Conservation (phyloP, 1,284 basidiomycete species). For the Heimioporus retisporus region DNA sequence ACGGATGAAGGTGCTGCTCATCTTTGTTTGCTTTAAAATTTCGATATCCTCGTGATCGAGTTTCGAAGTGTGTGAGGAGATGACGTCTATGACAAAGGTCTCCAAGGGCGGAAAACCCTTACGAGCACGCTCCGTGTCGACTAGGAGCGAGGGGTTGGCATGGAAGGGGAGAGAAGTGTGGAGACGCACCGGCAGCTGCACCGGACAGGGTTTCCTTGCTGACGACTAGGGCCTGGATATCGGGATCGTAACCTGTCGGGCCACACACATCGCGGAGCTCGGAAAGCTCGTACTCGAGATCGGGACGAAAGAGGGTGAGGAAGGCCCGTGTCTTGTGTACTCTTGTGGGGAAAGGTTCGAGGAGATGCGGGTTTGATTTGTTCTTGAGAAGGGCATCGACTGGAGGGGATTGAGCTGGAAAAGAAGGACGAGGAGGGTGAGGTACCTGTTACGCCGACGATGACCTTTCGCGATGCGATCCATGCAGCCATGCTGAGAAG, state of each 20-base stretch:
- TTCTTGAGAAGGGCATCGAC: conserved; percentile 80
- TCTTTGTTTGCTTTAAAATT: conserved; percentile 79
- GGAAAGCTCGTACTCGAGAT: conserved; percentile 71
- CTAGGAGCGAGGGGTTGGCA: conserved; percentile 49
- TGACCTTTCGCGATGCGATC: conserved; percentile 82
- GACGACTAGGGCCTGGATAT: conserved; percentile 90
- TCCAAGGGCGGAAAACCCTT: conserved; percentile 69
- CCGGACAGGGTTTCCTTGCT: conserved; percentile 88
- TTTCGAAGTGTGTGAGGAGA: conserved; percentile 69
- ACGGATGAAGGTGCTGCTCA: conserved; percentile 93
- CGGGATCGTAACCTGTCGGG: conserved; percentile 86
- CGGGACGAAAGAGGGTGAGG: conserved; percentile 73
- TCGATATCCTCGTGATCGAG: conserved; percentile 73
- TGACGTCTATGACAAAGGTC: conserved; percentile 89
- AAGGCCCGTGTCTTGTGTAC: conserved; percentile 69
- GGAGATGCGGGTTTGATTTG: conserved; percentile 77
- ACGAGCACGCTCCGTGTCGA: conserved; percentile 67
- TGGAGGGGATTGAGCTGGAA: conserved; percentile 41
- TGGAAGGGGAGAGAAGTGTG: background rate
- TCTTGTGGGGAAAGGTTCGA: conserved; percentile 75
- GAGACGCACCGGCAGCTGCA: conserved; percentile 71
- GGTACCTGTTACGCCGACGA: conserved; percentile 90
- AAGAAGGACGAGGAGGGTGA: conserved; percentile 22
- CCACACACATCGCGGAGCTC: conserved; percentile 88
- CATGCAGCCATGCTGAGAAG: conserved; percentile 93